Evolutionary conservation across 495 filamentous ascomycete species (phyloP), one percentile per base, ranked within the genome.

Genomic region (Aspergillus leporis): DNA sequence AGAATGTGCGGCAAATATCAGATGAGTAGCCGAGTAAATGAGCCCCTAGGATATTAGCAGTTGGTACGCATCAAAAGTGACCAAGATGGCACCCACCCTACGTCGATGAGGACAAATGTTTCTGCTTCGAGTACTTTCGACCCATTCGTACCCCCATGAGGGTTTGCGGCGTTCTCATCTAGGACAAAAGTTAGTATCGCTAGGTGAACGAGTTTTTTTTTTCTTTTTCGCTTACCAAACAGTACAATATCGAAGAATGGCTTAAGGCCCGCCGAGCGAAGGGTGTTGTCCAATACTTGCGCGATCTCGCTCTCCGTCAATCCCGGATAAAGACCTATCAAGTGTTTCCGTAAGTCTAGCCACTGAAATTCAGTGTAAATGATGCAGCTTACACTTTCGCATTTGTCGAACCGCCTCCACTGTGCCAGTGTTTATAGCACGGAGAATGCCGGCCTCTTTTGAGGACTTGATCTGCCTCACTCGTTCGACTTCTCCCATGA

Each of bases 241-340:
- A 83, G 70, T 12, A 84, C 82, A 49, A 84, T 83, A 61, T 84
- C 74, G 56, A 84, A 83, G 68, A 84, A 84, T 0, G 76, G 78
- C 5, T 76, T 69, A 55, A 83, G 63, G 0, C 81, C 81, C 25
- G 72, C 70, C 6, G 77, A 75, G 5, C 70, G 64, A 43, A 84
- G 58, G 5, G 80, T 74, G 32, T 76, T 73, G 60, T 84, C 78
- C 16, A 84, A 71, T 1, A 80, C 75, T 34, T 68, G 58, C 16
- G 70, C 74, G 5, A 84, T 81, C 32, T 85, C 65, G 61, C 74
- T 74, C 57, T 83, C 81, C 0, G 76, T 83, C 51, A 84, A 64
- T 4, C 76, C 80, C 0, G 77, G 72, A 34, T 74, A 70, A 7
- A 84, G 71, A 48, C 71, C 71, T 74, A 47, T 25, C 6, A 28